Evolutionary conservation across 306 rosid genomes (phyloP), one percentile per base, ranked within the genome.

Genomic region (Acacia acuminata): DNA sequence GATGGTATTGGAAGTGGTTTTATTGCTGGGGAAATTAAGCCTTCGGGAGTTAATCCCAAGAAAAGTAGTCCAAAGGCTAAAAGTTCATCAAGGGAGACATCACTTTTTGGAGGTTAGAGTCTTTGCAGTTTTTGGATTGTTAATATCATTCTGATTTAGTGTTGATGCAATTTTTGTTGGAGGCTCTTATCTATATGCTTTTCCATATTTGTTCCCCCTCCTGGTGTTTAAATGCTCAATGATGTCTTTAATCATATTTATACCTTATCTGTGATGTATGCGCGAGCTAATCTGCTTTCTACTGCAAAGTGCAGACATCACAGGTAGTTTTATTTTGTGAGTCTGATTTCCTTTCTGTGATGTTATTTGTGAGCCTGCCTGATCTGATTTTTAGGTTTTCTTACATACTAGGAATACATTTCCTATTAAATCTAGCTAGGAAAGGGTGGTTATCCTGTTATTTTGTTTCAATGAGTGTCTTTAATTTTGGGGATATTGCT

Each of bases 31-130:
- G 98, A 96, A 82, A 79, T 82, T 71, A 96, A 91, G 83, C 86
- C 87, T 73, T 82, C 76, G 79, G 86, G 67, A 78, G 79, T 72
- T 80, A 94, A 88, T 84, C 82, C 88, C 53, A 95, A 96, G 91
- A 96, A 84, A 89, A 91, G 86, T 88, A 96, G 97, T 91, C 99
- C 97, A 42, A 96, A 90, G 91, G 97, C 97, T 58, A 96, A 90
- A 86, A 96, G 89, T 88, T 90, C 94, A 56, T 86, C 94, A 48
- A 88, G 97, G 88, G 99, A 96, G 84, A 75, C 7, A 12, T 92
- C 99, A 85, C 94, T 91, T 71, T 90, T 92, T 84, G 98, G 97
- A 94, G 99, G 99, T 96, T 73, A 86, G 97, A 80, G 75, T 71
- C 64, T 83, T 67, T 85, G 79, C 50, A 68, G 44, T 72, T 77